phyloP scores from a whole-genome alignment of 805 yeast genomes.

The Starmera caribaea region DNA sequence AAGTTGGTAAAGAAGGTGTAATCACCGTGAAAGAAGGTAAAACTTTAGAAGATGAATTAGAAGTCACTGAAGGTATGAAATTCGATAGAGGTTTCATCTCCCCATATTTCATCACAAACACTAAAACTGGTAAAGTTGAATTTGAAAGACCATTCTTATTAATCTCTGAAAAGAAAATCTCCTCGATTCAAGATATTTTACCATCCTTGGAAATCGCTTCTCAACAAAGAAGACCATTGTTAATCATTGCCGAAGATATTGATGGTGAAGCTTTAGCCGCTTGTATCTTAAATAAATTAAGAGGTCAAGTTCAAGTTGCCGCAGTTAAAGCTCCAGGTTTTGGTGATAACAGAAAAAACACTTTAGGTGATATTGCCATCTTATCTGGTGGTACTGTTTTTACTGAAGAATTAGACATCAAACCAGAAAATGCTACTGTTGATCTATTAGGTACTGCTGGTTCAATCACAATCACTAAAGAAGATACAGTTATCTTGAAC shows the following conservation, averaged over 20 bases:
- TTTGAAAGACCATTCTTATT: constrained; percentile 87
- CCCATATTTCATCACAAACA: constrained; percentile 91
- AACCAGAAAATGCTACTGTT: constrained; percentile 88
- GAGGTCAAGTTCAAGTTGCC: constrained; percentile 97
- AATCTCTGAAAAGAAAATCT: constrained; percentile 84
- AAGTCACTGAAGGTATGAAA: constrained; percentile 97
- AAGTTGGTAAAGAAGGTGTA: constrained; percentile 98
- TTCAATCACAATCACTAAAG: constrained; percentile 86
- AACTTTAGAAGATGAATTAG: constrained; percentile 92
- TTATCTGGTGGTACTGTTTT: constrained; percentile 81
- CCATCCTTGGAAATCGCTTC: constrained; percentile 92
- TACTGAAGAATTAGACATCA: constrained; percentile 89
- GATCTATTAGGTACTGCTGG: constrained; percentile 90
- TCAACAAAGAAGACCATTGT: constrained; percentile 85
- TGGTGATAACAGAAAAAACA: constrained; percentile 97
- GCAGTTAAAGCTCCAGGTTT: constrained; percentile 99
- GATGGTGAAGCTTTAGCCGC: constrained; percentile 99
- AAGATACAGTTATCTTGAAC: constrained; percentile 87
- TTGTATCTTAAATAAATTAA: constrained; percentile 90
- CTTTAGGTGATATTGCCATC: constrained; percentile 90
- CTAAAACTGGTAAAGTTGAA: constrained; percentile 89
- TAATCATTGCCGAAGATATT: constrained; percentile 89
- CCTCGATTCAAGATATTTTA: constrained; percentile 80
- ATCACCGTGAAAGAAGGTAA: constrained; percentile 96
- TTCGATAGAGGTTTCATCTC: constrained; percentile 96